phyloP scores from a whole-genome alignment of 768 basidiomycete genomes.

The Collybia nuda region DNA sequence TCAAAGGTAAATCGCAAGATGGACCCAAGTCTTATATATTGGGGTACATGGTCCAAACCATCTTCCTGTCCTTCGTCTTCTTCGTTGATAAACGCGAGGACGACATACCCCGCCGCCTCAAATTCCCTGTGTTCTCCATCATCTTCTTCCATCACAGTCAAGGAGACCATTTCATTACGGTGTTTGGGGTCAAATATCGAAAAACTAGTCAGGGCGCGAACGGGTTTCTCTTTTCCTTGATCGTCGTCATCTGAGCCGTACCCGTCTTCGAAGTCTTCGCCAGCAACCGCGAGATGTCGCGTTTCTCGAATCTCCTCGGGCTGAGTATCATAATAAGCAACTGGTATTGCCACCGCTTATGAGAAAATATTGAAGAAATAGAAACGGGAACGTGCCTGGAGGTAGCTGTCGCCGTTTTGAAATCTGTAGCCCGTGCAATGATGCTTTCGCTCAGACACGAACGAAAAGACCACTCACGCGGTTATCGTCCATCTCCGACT shows the following conservation, averaged over 20 bases:
- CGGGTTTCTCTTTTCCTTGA: slow-evolving; percentile 43
- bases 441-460: too few relatives aligned
- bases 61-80: slow-evolving; percentile 69
- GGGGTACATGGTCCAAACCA: slow-evolving; percentile 23
- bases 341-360: slow-evolving; percentile 18
- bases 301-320: slow-evolving; percentile 34
- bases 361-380: too few relatives aligned
- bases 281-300: slow-evolving; percentile 31
- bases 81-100: slow-evolving; percentile 45
- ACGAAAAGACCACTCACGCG: slow-evolving; percentile 16
- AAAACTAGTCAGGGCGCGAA: slow-evolving; percentile 58
- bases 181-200: slow-evolving; percentile 56
- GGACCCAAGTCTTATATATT: slow-evolving; percentile 44
- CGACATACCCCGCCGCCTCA: slow-evolving; percentile 56
- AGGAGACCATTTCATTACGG: slow-evolving; percentile 43
- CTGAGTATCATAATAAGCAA: slow-evolving; percentile 33
- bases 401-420: slow-evolving; percentile 25
- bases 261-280: slow-evolving; percentile 31
- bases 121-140: slow-evolving; percentile 39
- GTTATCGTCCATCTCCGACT: slow-evolving; percentile 8
- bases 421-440: slow-evolving; percentile 12
- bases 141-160: slow-evolving; percentile 44
- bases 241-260: neutral
- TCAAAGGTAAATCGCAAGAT: slow-evolving; percentile 53
- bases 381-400: slow-evolving; percentile 8